Base-by-base conservation (phyloP, 805 yeast genomes). In the Saccharomycopsis schoenii region DNA sequence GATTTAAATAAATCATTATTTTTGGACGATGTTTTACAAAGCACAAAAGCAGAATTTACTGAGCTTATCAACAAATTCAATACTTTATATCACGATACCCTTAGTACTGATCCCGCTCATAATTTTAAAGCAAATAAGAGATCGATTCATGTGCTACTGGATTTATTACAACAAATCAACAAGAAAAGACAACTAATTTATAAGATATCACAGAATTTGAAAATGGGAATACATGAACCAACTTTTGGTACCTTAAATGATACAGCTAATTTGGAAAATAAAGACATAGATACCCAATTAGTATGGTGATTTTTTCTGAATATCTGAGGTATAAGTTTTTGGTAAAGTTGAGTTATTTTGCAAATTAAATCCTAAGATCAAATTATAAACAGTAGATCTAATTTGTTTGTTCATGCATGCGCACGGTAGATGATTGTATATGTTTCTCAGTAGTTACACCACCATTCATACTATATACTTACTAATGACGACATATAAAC, bases 131-230 rank as follows among this genome's bases (percentile, higher is more conserved):
- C 62, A 15, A 58, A 58, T 29, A 60, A 58, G 25, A 37, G 64
- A 21, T 60, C 61, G 8, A 51, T 55, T 10, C 61, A 62, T 19
- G 39, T 60, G 15, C 36, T 62, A 4, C 50, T 40, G 19, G 62
- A 39, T 8, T 43, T 60, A 8, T 40, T 62, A 10, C 39, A 34
- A 4, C 58, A 58, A 40, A 60, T 60, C n/a, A 54, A 56, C 15
- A 60, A 50, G 17, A 62, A 62, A 40, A 57, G 64, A 40, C 57
- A 57, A n/a, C 61, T 54, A 25, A 55, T 60, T 54, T 60, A 60
- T 41, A 56, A 34, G n/a, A 24, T 61, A 19, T 47, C 52, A 14
- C 52, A 47, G 21, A 47, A 24, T 11, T 47, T 47, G 24, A 47
- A 47, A 17, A 47, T 5, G 9, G 52, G 52, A 4, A 21, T 24